Evolutionary conservation across 495 filamentous ascomycete species (phyloP), one percentile per base, ranked within the genome.

Genomic region (Podospora australis): DNA sequence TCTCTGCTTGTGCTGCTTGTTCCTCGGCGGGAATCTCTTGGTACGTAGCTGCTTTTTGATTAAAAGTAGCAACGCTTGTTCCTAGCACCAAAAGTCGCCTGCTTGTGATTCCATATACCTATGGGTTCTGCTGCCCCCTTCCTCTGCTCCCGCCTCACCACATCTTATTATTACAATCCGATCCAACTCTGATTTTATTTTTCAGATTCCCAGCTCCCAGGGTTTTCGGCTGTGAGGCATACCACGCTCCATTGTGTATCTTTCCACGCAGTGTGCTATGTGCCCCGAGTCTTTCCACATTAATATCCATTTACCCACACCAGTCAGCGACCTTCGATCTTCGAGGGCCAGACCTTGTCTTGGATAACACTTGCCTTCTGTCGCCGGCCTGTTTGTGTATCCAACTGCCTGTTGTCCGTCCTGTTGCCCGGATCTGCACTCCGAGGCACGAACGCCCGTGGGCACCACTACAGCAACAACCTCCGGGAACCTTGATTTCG

Each of bases 261-360:
- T 52, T 58, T 55, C 55, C 44, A 39, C 52, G 45, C 44, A 32
- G 24, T 13, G 41, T 58, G 50, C 48, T 58, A 59, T 57, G 57
- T 56, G 50, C 55, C 53, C 58, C 56, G 53, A 64, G 53, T 60
- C 59, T 70, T 64, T 64, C 62, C 64, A 70, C 67, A 68, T 69
- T 67, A 63, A 69, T 49, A 43, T 49, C 62, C 47, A 70, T 74
- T 71, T 70, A 70, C 56, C 69, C 70, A 67, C 59, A 57, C 64
- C 64, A 70, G 58, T 70, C 32, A 36, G 32, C 61, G 63, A 51
- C 58, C 44, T 45, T 34, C 62, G 62, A 49, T 55, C 52, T 60
- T 60, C 62, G 58, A 62, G 58, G 65, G 48, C 53, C 54, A 66
- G 52, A 53, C 59, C 52, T 52, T 55, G 60, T 65, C 55, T 59